Base-by-base conservation (phyloP, 331 rosid species). In the Dryas integrifolia region DNA sequence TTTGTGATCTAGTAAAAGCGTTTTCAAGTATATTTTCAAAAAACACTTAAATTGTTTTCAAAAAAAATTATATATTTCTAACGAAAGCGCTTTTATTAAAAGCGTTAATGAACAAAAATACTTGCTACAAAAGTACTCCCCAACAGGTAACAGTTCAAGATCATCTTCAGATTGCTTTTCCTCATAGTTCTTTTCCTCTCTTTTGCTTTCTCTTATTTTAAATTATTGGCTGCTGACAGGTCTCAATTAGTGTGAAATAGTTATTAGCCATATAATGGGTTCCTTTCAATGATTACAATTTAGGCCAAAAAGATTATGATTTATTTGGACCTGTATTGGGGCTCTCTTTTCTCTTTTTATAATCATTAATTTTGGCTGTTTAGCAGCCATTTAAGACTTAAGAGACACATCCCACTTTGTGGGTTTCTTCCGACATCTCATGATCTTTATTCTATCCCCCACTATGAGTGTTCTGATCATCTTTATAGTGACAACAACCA, bases 161-260 rank as follows among this genome's bases (percentile, higher is more conserved):
- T 21, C 24, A 21, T 21, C 24, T 21, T 21, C 24, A 21, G 24
- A 21, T n/a, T 21, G 24, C 24, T 21, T 21, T 21, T 21, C 55
- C 48, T 8, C 11, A 9, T 38, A 15, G 48, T 24, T 16, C 53
- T 5, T 16, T 55, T 9, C 24, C 24, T 21, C 24, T 21, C 24
- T 21, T 26, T 74, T 66, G 15, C 73, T 46, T 75, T 75, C 41
- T 35, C 65, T 65, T 65, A 59, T 65, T 56, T 67, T 11, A 30
- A 69, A 52, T 53, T 69, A 40, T 5, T 53, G 45, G 21, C 30
- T 39, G 50, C 63, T 40, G 41, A 53, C 63, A 39, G 39, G 21
- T 69, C 2, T 14, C 48, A 50, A 12, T 3, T 3, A 10, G 9
- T 57, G 3, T 11, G 38, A 39, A 15, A 44, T 4, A 5, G 35